A percentile compares a stretch with the other conserved stretches of the same genome.
phyloP scores from a whole-genome alignment of 305 asterid genomes.

The Solanum aculeatissimum region DNA sequence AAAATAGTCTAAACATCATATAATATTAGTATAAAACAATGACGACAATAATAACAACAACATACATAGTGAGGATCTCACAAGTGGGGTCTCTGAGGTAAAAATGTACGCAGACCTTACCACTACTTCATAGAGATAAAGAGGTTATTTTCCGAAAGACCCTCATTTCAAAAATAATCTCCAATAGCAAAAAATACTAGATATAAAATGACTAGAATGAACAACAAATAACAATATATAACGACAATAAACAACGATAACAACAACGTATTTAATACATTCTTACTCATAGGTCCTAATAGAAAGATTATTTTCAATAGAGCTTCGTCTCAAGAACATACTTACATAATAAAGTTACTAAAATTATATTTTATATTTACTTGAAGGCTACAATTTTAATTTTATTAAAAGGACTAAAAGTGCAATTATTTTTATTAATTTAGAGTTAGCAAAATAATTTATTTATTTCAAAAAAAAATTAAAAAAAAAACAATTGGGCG shows the following conservation, averaged over 20 bases:
- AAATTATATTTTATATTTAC: neutral
- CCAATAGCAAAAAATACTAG: no score
- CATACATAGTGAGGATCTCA: no score
- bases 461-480: neutral
- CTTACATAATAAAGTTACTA: neutral
- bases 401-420: neutral
- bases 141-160: no score
- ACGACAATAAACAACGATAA: no score
- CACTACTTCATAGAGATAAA: no score
- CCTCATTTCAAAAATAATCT: no score
- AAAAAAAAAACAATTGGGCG: neutral
- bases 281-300: neutral
- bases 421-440: neutral
- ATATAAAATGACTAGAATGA: no score
- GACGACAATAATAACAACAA: no score
- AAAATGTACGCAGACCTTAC: no score
- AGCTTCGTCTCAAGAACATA: neutral
- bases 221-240: no score
- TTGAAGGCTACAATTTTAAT: neutral
- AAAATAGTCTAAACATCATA: neutral
- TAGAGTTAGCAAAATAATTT: neutral
- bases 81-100: no score
- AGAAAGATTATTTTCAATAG: fast-evolving
- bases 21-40: neutral
- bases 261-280: neutral